Evolutionary conservation across 306 rosid species (phyloP).

Genomic region (Prunus dulcis): DNA sequence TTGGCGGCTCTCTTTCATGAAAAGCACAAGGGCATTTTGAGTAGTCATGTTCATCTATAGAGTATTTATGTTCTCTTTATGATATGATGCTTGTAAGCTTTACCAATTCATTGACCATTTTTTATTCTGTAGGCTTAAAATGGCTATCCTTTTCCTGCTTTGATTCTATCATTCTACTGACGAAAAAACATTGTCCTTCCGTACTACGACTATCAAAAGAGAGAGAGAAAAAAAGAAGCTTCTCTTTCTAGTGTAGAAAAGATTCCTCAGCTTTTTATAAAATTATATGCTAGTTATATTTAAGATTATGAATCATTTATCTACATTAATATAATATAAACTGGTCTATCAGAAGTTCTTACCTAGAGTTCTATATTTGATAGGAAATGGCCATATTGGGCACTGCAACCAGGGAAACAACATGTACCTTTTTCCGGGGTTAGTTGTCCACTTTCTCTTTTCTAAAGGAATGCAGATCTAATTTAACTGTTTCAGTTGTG

Average conservation of each 20-base stretch:
- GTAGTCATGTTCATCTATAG: no score
- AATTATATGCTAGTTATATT: neutral
- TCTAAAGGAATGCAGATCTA: neutral
- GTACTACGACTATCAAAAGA: neutral
- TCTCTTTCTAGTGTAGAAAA: neutral
- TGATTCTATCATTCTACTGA: no score
- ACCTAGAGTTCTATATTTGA: conserved; percentile 10
- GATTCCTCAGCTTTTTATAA: neutral
- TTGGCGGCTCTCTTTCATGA: neutral
- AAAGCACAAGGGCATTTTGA: neutral
- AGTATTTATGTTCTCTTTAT: no score
- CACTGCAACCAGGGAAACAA: conserved; percentile 99
- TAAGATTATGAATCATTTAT: neutral
- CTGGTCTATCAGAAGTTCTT: neutral
- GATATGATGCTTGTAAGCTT: no score
- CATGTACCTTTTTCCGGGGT: conserved; percentile 99
- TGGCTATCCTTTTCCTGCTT: no score
- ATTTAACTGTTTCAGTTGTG: neutral
- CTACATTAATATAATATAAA: neutral
- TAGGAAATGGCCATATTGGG: conserved; percentile 82
- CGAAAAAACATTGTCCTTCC: no score
- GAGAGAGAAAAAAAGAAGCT: neutral
- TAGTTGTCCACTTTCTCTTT: conserved; percentile 28
- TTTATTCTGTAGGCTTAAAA: no score
- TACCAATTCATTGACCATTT: no score